Conservation (phyloP, 2,329 filamentous ascomycete genomes). For the Fusarium armeniacum region DNA sequence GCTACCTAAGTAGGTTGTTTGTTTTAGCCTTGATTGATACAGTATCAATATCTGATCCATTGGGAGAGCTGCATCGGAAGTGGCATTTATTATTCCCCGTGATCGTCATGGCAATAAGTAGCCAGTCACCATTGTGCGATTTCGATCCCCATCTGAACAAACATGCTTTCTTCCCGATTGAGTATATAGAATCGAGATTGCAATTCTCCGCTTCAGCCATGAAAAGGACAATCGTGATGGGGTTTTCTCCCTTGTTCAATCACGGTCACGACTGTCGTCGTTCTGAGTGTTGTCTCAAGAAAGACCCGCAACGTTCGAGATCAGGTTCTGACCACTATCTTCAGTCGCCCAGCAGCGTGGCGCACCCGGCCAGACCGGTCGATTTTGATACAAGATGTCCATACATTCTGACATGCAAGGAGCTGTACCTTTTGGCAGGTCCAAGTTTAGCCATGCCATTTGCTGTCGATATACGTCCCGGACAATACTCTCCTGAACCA, state of each 20-base stretch:
- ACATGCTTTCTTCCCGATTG: not conserved
- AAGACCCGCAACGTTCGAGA: slow-evolving; percentile 40
- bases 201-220: not conserved
- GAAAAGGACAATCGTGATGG: not conserved
- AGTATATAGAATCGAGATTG: not conserved
- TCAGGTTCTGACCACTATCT: slow-evolving; percentile 9
- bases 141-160: not conserved
- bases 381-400: slow-evolving; percentile 14
- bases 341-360: slow-evolving; percentile 42
- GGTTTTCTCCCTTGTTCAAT: slow-evolving; percentile 11
- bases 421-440: not conserved
- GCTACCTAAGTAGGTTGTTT: slow-evolving; percentile 1
- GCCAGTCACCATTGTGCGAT: slow-evolving; percentile 1
- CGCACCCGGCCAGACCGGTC: slow-evolving; percentile 44
- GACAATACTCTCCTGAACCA: slow-evolving; percentile 11
- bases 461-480: slow-evolving; percentile 26
- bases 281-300: not conserved
- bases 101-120: not conserved
- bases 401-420: not conserved
- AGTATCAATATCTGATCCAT: slow-evolving; percentile 1
- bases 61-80: not conserved
- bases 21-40: slow-evolving; percentile 18
- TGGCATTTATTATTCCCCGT: not conserved
- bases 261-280: slow-evolving; percentile 1
- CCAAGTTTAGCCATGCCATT: not conserved